Evolutionary conservation across 2,329 filamentous ascomycete species (phyloP), one percentile per base, ranked within the genome.

Genomic region (Claviceps fusiformis): DNA sequence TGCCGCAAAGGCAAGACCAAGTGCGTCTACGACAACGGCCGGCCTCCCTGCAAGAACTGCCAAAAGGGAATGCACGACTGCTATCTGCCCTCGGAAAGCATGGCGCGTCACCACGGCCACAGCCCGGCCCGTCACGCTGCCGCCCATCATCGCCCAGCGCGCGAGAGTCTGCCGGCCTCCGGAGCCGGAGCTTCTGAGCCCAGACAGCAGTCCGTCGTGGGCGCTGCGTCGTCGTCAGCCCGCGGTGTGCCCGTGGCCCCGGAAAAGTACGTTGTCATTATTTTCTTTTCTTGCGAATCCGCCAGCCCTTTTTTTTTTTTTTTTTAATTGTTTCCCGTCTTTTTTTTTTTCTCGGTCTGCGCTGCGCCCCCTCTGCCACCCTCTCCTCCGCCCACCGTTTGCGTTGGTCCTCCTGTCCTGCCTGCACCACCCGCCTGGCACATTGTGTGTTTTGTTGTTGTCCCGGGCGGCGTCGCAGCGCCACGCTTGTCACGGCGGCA

Each of bases 1-100:
- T 82, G 79, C 68, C 78, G 79, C 66, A 82, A 82, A 65, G 79
- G 79, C 69, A 82, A 82, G 68, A 82, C 79, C 53, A 82, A 81
- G 63, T 82, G 79, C 59, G 79, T 82, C 62, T 82, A 82, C 69
- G 79, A 82, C 59, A 81, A 80, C 62, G 79, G 78, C 53, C 73
- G 78, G 64, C 76, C 78, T n/a, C 79, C 79, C 13, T 82, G 79
- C 71, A 79, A 80, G 65, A 82, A 82, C 68, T 82, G 79, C 68
- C 77, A 78, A 50, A 82, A 82, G 67, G 79, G 79, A 57, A 77
- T 81, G 76, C 79, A 82, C 66, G 78, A 82, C 55, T 82, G 79
- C 69, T 82, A 82, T 65, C 69, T 82, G 24, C 79, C 79, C 44
- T 81, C 78, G 35, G 79, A 82, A 68, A 79, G 74, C 58, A 76